phyloP scores from a whole-genome alignment of 345 rosid genomes.

The Aquilaria malaccensis region DNA sequence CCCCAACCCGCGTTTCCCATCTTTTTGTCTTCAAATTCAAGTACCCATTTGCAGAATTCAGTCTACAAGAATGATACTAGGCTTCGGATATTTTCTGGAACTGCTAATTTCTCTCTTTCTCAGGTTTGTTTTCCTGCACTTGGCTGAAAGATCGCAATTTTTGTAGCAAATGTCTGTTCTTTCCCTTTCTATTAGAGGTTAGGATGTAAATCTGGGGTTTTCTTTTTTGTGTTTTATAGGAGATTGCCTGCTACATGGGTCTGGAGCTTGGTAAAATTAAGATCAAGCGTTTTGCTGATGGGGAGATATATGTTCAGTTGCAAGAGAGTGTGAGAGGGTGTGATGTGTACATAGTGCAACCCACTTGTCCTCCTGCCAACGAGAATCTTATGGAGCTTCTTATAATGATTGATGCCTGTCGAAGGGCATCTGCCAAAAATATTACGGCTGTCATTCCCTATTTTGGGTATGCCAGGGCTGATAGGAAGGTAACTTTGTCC shows the following conservation, averaged over 20 bases:
- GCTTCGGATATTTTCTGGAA: constrained; percentile 86
- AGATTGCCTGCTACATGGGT: constrained; percentile 93
- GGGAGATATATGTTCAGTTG: constrained; percentile 91
- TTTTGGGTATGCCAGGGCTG: constrained; percentile 98
- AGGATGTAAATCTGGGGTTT: not conserved
- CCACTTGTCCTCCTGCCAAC: constrained; percentile 96
- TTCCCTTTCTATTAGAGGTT: not conserved
- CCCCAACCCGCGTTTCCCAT: constrained; percentile 25
- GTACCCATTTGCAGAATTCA: constrained; percentile 24
- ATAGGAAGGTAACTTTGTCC: constrained; percentile 61
- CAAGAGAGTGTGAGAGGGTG: constrained; percentile 99
- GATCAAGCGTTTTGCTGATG: constrained; percentile 93
- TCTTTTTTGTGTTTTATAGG: constrained; percentile 30
- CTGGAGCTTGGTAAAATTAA: constrained; percentile 85
- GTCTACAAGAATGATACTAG: constrained; percentile 46
- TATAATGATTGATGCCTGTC: constrained; percentile 94
- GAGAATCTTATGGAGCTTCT: constrained; percentile 98
- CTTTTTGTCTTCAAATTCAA: constrained; percentile 32
- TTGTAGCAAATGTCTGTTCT: not conserved
- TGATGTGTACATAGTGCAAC: constrained; percentile 94
- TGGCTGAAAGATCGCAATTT: not conserved
- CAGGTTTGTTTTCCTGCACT: constrained; percentile 35
- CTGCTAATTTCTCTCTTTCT: constrained; percentile 86
- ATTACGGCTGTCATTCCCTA: constrained; percentile 95
- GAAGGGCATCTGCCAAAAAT: constrained; percentile 87